phyloP scores from a whole-genome alignment of 306 rosid genomes.

The Cyamopsis tetragonoloba region DNA sequence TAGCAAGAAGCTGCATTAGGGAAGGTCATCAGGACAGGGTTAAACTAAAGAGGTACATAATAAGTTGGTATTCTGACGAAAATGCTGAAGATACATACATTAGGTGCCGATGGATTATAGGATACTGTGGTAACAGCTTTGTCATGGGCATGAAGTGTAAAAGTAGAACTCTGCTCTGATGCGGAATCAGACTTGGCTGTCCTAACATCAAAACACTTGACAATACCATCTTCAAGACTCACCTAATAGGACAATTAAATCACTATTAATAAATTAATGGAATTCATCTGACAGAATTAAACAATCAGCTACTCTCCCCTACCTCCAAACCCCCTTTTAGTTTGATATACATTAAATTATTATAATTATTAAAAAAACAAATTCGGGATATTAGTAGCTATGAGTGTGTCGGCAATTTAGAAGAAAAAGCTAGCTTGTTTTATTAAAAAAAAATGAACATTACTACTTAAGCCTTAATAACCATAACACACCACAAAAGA shows the following conservation, averaged over 20 bases:
- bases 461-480: neutral
- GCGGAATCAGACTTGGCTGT: conserved; percentile 48
- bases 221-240: conserved; percentile 86
- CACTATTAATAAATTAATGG: neutral
- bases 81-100: conserved; percentile 46
- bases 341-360: neutral
- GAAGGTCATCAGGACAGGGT: conserved; percentile 10
- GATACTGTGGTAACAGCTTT: conserved; percentile 70
- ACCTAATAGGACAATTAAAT: conserved; percentile 47
- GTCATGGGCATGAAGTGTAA: conserved; percentile 92
- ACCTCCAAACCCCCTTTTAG: neutral
- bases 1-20: conserved; percentile 73
- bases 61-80: conserved; percentile 2
- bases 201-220: conserved; percentile 83
- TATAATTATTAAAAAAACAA: neutral
- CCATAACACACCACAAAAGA: conserved; percentile 68
- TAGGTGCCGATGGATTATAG: conserved; percentile 64
- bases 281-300: conserved; percentile 2
- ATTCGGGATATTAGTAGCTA: neutral
- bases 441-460: neutral
- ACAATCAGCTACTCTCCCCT: neutral
- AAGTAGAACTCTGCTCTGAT: conserved; percentile 54
- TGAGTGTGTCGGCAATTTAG: neutral
- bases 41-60: conserved; percentile 23
- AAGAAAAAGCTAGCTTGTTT: neutral